Conservation (phyloP, 495 filamentous ascomycete species). For the Aspergillus steynii region DNA sequence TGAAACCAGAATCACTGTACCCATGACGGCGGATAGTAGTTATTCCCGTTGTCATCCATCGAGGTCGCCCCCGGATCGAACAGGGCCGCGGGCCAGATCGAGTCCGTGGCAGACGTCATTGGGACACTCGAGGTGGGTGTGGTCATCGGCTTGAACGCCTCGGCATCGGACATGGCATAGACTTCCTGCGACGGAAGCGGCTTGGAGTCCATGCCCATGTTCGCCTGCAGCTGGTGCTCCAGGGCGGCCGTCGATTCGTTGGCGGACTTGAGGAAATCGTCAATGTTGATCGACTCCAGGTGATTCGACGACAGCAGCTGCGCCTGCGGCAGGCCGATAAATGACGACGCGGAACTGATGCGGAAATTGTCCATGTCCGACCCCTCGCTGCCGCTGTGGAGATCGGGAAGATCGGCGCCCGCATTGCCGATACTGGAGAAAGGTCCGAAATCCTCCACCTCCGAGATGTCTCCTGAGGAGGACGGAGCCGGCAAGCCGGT, state of each 20-base stretch:
- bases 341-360: slow-evolving; percentile 53
- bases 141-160: slow-evolving; percentile 26
- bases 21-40: slow-evolving; percentile 34
- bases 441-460: slow-evolving; percentile 64
- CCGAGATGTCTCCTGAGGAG: slow-evolving; percentile 75
- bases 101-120: slow-evolving; percentile 32
- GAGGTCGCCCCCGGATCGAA: slow-evolving; percentile 36
- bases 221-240: slow-evolving; percentile 49
- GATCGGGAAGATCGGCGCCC: slow-evolving; percentile 41
- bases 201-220: slow-evolving; percentile 43
- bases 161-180: slow-evolving; percentile 36
- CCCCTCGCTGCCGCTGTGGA: slow-evolving; percentile 54
- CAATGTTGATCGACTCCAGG: slow-evolving; percentile 59
- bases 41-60: slow-evolving; percentile 31
- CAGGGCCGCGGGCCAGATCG: slow-evolving; percentile 39
- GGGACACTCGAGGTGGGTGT: slow-evolving; percentile 20
- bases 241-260: slow-evolving; percentile 49
- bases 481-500: slow-evolving; percentile 57
- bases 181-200: slow-evolving; percentile 34
- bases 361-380: slow-evolving; percentile 56
- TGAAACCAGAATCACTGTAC: slow-evolving; percentile 25
- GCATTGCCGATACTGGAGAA: slow-evolving; percentile 36
- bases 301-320: slow-evolving; percentile 54
- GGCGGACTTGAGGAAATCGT: slow-evolving; percentile 59
- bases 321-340: slow-evolving; percentile 52